Base-by-base conservation (phyloP, 2,329 filamentous ascomycete genomes). In the Leptographium flavum region DNA sequence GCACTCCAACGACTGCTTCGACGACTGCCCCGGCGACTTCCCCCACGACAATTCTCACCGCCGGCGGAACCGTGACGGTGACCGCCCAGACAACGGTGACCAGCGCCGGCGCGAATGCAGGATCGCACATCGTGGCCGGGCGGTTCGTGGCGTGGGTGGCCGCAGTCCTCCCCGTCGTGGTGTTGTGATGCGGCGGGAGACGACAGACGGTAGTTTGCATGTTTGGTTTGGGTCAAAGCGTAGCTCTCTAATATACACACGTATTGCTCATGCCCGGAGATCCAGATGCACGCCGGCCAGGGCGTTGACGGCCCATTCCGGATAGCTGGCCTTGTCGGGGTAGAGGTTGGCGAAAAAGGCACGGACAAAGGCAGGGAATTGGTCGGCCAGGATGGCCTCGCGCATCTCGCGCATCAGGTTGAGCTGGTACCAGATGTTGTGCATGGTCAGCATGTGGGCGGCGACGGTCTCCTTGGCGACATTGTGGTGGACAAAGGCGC, bases 351-450 rank as follows among this genome's bases (percentile, higher is more conserved):
- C 67, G 63, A 98, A 98, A 65, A 94, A 96, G 30, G 73, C 64
- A 53, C 68, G 78, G 49, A 95, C 59, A 55, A 92, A 94, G 2
- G 68, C 73, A 2, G 92, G 88, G 60, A 83, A 96, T 43, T 69
- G 64, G 58, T 94, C 87, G 49, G 81, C 81, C 8, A 94, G 65
- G 50, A 96, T 87, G 15, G 92, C 79, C 50, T 84, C 70, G 48
- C 90, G 74, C 13, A 79, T 74, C 49, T 74, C 67, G 19, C 72
- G 68, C 87, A 96, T 95, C 54, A 98, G 66, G 49, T 82, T 74
- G 45, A 98, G 70, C 59, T 94, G 78, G 58, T 94, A 94, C 66
- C 87, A 87, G 23, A 98, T 86, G 58, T 98, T 98, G 62, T 98
- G 92, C 58, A 96, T 87, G 1, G 87, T 94, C 45, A 98, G 67